Conservation (phyloP, 495 filamentous ascomycete genomes). For the Tuber calosporum region DNA sequence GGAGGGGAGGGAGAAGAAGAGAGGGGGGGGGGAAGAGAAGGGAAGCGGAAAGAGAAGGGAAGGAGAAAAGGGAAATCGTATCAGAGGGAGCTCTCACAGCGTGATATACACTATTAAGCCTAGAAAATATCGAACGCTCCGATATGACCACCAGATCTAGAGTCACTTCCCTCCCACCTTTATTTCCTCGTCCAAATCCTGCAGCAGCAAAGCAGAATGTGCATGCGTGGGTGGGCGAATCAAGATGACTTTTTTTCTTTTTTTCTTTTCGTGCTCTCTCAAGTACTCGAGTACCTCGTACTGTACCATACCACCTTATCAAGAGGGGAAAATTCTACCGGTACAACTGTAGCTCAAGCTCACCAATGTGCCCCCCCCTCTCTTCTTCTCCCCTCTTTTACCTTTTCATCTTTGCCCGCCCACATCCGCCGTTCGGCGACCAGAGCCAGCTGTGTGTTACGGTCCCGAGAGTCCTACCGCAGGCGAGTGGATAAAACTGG, state of each 20-base stretch:
- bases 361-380: neutral
- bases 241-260: neutral
- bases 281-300: too few relatives aligned
- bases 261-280: too few relatives aligned
- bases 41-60: too few relatives aligned
- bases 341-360: neutral
- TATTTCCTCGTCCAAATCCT: neutral
- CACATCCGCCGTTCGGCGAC: neutral
- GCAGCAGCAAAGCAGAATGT: neutral
- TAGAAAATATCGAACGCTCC: neutral
- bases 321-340: neutral
- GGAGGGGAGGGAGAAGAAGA: neutral
- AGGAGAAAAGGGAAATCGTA: neutral
- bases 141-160: neutral
- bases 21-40: neutral
- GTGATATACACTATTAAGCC: neutral
- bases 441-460: neutral
- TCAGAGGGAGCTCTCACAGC: neutral
- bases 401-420: neutral
- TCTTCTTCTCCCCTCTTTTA: neutral
- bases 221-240: neutral
- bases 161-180: neutral
- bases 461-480: neutral
- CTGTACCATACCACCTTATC: neutral
- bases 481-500: neutral